Percentiles rank a stretch among this genome's conserved stretches.
Conservation (phyloP, 208 protist genomes). For the Wallacemonas sp. region DNA sequence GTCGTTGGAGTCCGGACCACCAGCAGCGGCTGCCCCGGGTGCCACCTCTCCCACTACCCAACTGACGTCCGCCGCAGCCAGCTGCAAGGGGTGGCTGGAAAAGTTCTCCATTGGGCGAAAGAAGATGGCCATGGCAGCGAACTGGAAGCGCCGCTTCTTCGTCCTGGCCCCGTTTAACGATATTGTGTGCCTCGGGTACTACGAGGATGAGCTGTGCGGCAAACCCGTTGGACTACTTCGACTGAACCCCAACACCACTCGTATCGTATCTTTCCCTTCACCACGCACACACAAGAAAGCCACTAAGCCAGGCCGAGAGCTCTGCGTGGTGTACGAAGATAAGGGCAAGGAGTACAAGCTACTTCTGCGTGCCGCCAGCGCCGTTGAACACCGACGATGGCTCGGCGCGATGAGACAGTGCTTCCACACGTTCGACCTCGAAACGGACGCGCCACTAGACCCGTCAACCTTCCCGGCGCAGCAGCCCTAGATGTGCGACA, state of each 20-base stretch:
- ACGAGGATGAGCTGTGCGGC: conserved; percentile 47
- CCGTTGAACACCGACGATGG: conserved; percentile 41
- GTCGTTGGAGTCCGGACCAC: conserved; percentile 2
- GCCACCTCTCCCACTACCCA: background rate
- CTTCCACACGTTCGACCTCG: conserved; percentile 32
- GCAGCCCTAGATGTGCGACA: background rate
- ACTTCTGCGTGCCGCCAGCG: conserved; percentile 33
- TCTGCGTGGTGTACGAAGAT: conserved; percentile 58
- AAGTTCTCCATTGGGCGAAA: conserved; percentile 58
- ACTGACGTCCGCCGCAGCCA: conserved; percentile 3
- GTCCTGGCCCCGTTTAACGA: conserved; percentile 39
- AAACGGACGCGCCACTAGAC: conserved; percentile 21
- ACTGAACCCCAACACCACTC: conserved; percentile 36
- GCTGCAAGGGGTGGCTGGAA: conserved; percentile 57
- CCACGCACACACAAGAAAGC: conserved; percentile 57
- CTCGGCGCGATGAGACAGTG: conserved; percentile 15
- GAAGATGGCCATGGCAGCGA: conserved; percentile 32
- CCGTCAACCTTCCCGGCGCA: background rate
- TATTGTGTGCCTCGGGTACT: conserved; percentile 47
- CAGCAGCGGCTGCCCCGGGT: conserved; percentile 1
- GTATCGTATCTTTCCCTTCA: conserved; percentile 51
- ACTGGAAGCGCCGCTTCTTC: conserved; percentile 63
- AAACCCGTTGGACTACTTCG: conserved; percentile 42
- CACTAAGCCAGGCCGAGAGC: conserved; percentile 36
- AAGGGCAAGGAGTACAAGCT: conserved; percentile 52